These are phyloP conservation scores for Bipolaris cookei DNA, from an alignment of 2,329 filamentous ascomycete species.

Conservation along the genomic window DNA sequence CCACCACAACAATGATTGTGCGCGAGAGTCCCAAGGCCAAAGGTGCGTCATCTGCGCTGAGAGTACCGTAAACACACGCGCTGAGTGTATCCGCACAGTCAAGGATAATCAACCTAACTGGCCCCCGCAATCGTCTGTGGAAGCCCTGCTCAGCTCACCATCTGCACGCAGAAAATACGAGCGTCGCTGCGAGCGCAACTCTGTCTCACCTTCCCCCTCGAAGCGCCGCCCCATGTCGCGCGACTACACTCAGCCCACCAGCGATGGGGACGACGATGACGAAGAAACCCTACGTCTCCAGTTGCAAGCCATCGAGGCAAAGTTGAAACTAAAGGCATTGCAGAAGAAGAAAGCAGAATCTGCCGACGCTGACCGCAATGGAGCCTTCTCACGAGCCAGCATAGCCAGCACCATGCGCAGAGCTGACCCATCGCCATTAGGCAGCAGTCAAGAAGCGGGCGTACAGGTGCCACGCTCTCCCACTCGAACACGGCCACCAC, in stretches of 20 bases:
- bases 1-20: constrained; percentile 51
- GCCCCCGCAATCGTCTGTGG: constrained; percentile 68
- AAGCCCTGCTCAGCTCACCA: constrained; percentile 72
- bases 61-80: neutral
- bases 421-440: constrained; percentile 32
- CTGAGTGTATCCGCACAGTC: constrained; percentile 34
- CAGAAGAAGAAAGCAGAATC: constrained; percentile 59
- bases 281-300: constrained; percentile 89
- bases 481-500: constrained; percentile 56
- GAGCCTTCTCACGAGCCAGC: constrained; percentile 36
- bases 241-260: constrained; percentile 17
- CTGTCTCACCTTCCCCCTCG: constrained; percentile 65
- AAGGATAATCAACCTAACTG: constrained; percentile 56
- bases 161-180: constrained; percentile 78
- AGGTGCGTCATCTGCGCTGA: constrained; percentile 34
- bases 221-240: constrained; percentile 42
- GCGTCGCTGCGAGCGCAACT: constrained; percentile 66
- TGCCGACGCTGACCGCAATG: constrained; percentile 29
- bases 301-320: constrained; percentile 85
- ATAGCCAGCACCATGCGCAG: constrained; percentile 32
- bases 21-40: constrained; percentile 56
- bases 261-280: constrained; percentile 60
- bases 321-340: constrained; percentile 84
- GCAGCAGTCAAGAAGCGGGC: constrained; percentile 32
- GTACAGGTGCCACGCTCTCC: constrained; percentile 82